Evolutionary conservation across 2,329 filamentous ascomycete genomes (phyloP).

Genomic region (Colletotrichum lupini): DNA sequence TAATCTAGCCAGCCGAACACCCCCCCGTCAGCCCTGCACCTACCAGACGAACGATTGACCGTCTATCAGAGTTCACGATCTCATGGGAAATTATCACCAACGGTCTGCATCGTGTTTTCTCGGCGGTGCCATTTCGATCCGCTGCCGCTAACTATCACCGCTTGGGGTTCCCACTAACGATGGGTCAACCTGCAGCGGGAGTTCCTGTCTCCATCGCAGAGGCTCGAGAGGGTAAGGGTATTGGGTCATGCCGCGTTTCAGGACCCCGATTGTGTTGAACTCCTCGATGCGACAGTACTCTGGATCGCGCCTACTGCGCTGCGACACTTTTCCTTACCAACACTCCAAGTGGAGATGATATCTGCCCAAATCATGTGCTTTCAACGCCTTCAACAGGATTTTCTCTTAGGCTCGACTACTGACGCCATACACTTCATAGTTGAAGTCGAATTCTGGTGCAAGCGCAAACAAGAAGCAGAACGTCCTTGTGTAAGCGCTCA

Average conservation of each 20-base stretch:
- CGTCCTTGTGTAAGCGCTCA: not conserved
- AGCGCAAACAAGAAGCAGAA: not conserved
- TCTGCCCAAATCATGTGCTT: not conserved
- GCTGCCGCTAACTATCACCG: not conserved
- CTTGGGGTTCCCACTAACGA: not conserved
- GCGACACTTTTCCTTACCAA: not conserved
- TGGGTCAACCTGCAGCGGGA: not conserved
- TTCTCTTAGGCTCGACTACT: not conserved
- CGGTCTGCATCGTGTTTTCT: not conserved
- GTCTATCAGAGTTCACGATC: not conserved
- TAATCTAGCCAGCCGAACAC: not conserved
- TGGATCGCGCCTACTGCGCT: constrained; percentile 6
- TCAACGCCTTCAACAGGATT: not conserved
- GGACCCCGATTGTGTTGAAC: not conserved
- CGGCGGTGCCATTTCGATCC: not conserved
- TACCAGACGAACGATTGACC: constrained; percentile 15
- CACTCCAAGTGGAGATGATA: not conserved
- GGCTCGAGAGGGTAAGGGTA: not conserved
- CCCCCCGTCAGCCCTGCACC: constrained; percentile 3
- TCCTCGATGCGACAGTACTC: not conserved
- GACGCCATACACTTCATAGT: not conserved
- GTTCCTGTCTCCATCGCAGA: not conserved
- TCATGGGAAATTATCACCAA: not conserved
- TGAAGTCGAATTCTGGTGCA: not conserved
- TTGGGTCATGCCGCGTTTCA: not conserved